Percentiles rank a stretch among this genome's conserved stretches.
phyloP scores from a whole-genome alignment of 2,329 filamentous ascomycete species.

The Talaromyces sp. region DNA sequence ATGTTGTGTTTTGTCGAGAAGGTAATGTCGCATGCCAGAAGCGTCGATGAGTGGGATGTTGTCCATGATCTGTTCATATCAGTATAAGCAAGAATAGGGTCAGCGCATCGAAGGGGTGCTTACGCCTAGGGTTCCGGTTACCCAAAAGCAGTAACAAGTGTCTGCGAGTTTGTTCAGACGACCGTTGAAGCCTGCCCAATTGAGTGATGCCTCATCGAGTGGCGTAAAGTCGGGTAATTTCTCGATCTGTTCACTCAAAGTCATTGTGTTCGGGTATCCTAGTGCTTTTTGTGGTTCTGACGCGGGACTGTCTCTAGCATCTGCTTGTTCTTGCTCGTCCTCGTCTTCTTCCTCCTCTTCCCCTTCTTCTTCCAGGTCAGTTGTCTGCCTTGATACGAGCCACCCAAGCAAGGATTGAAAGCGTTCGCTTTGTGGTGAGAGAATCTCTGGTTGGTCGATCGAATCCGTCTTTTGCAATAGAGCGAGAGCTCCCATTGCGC shows the following conservation, averaged over 20 bases:
- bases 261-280: conserved; percentile 16
- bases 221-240: conserved; percentile 28
- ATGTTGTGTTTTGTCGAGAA: conserved; percentile 84
- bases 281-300: not conserved
- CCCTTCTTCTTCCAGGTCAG: conserved; percentile 48
- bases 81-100: not conserved
- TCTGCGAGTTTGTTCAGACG: conserved; percentile 87
- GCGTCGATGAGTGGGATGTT: conserved; percentile 57
- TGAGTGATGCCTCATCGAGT: conserved; percentile 31
- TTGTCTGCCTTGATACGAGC: conserved; percentile 62
- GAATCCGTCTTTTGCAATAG: conserved; percentile 63
- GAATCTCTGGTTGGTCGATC: conserved; percentile 21
- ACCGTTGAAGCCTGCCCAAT: conserved; percentile 77
- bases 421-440: conserved; percentile 28
- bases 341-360: conserved; percentile 42
- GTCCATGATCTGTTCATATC: conserved; percentile 53
- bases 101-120: conserved; percentile 14
- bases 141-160: conserved; percentile 97
- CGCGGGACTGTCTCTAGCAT: conserved; percentile 17
- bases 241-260: conserved; percentile 26
- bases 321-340: conserved; percentile 37
- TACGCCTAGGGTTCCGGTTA: conserved; percentile 60
- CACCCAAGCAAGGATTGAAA: conserved; percentile 48
- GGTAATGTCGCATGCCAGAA: conserved; percentile 65
- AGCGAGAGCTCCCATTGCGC: conserved; percentile 71